Evolutionary conservation across 2,329 filamentous ascomycete species (phyloP), one percentile per base, ranked within the genome.

Genomic region (Nigrospora osmanthi): DNA sequence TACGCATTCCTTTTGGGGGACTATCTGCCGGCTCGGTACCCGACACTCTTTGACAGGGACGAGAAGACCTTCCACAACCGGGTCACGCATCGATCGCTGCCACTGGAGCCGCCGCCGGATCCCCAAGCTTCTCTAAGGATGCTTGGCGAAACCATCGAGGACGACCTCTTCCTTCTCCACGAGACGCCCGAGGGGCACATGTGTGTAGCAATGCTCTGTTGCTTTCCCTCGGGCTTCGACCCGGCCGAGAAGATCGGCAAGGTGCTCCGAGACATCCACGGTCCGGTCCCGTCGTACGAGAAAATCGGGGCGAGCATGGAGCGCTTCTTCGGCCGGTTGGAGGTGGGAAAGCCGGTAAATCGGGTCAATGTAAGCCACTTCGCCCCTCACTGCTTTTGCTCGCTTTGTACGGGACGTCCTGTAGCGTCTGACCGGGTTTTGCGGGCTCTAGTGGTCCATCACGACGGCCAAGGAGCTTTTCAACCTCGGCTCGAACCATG

Each of bases 251-350:
- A 79, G 56, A 57, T 80, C 28, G 74, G 72, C 3, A 66, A 68
- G 49, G 51, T 67, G 11, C 56, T 80, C 16, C 58, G 57, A 37
- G 71, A 74, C 17, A 72, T 79, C 11, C 76, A 80, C 45, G 57
- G 47, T 14, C 73, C 73, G 0, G 76, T 80, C 34, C 76, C 76
- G 0, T 63, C 64, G 1, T 79, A 77, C 44, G 69, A 75, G 14
- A 77, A 72, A 59, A 77, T 80, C 28, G 73, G 69, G 0, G 53
- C 61, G 0, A 78, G 73, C 47, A 77, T 80, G 73, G 75, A 80
- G 56, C 64, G 67, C 6, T 77, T 73, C 55, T 78, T 80, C 48
- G 52, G 55, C 3, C 67, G 65, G 40, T 42, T 78, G 0, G 63
- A 71, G 44, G 69, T 69, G 1, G 75, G 73, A 0, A 75, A 66